Evolutionary conservation across 306 rosid species (phyloP).

Genomic region (Malus domestica): ASM211411v1 NC_041792.1:29688407-29688906

Average conservation of each 20-base stretch:
- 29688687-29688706: neutral
- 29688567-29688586: too few species aligned
- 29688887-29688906: neutral
- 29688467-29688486: too few species aligned
- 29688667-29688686: neutral
- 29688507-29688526: too few species aligned
- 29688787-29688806: neutral
- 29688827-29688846: neutral
- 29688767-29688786: neutral
- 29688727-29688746: neutral
- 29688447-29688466: too few species aligned
- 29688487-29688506: too few species aligned
- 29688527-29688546: too few species aligned
- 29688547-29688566: too few species aligned
- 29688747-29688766: neutral
- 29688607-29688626: too few species aligned
- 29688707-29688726: neutral
- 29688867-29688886: conserved; percentile 2
- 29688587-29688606: too few species aligned
- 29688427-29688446: too few species aligned
- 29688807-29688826: neutral
- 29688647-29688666: neutral
- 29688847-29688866: neutral
- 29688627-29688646: neutral
- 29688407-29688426: too few species aligned